Base-by-base conservation (phyloP, 2,329 filamentous ascomycete species). In the Aureobasidium sp. region DNA sequence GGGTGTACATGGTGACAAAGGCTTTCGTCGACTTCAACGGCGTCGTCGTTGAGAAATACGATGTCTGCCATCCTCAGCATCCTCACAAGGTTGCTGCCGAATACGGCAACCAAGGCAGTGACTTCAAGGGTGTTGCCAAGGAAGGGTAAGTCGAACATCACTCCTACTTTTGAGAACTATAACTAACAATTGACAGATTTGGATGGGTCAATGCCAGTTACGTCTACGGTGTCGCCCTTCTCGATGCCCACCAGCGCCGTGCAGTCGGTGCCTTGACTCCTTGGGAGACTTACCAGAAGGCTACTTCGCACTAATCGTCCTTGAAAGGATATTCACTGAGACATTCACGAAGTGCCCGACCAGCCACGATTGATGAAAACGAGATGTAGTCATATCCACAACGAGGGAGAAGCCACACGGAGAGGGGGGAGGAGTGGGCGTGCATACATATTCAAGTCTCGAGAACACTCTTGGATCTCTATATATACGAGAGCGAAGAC, bases 161-260 rank as follows among this genome's bases (percentile, higher is more conserved):
- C 3, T 9, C 8, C 13, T 36, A 3, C 1, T 18, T 27, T 10
- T 1, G 4, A 13, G 16, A 31, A 23, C 25, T 43, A 29, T 61
- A 45, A 53, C 38, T 60, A 64, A 53, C 43, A 45, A 61, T 15
- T 43, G 45, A 15, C 64, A 97, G 95, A 66, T 99, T 99, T 76
- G 96, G 95, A 61, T 99, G 96, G 96, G 96, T 98, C 74, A 99
- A 99, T 77, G 95, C 96, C 74, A 98, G 95, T 77, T 99, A 97
- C 77, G 93, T 98, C 66, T 97, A 97, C 75, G 96, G 95, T 47
- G 85, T 98, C 67, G 91, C 95, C 71, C 93, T 98, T 71, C 86
- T 97, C 67, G 95, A 93, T 72, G 92, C 93, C 38, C 94, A 97
- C 79, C 95, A 96, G 89, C 90, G 91, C 77, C 92, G 95, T 72